Conservation (phyloP, 2,329 filamentous ascomycete species). For the Chrysoporthe cubensis region DNA sequence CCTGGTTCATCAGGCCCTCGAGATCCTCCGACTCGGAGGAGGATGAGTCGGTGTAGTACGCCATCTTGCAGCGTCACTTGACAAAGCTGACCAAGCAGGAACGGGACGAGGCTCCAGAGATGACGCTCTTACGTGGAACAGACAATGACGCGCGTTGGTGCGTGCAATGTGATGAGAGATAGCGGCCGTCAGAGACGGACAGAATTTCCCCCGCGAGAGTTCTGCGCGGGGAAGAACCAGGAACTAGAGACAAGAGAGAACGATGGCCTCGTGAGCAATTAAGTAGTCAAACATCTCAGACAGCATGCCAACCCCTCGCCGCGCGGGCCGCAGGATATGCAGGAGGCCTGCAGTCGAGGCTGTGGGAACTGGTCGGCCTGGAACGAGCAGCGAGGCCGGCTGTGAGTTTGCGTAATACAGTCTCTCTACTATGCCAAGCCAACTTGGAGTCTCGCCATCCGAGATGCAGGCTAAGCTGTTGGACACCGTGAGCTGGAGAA, state of each 20-base stretch:
- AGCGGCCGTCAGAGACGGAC: not conserved
- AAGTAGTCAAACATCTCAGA: not conserved
- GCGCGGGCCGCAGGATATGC: conserved; percentile 2
- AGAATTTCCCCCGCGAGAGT: not conserved
- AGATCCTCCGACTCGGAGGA: conserved; percentile 15
- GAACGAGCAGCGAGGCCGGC: too few relatives aligned
- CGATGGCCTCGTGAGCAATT: not conserved
- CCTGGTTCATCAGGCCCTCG: conserved; percentile 76
- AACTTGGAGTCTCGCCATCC: too few relatives aligned
- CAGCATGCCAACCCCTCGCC: too few relatives aligned
- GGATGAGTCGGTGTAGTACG: conserved; percentile 24
- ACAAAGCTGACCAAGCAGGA: not conserved
- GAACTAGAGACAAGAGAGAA: not conserved
- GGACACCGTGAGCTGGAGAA: too few relatives aligned
- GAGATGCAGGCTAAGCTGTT: too few relatives aligned
- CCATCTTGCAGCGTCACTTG: conserved; percentile 23
- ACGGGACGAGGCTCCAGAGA: not conserved
- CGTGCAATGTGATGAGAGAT: not conserved
- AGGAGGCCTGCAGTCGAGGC: conserved; percentile 16
- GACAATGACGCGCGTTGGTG: conserved; percentile 3
- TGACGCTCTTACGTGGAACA: not conserved
- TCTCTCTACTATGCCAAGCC: too few relatives aligned
- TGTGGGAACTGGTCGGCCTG: not conserved
- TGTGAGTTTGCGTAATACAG: too few relatives aligned
- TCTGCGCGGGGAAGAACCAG: too few relatives aligned